Base-by-base conservation (phyloP, 2,329 filamentous ascomycete species). In the Aspergillus ochraceoroseus region DNA sequence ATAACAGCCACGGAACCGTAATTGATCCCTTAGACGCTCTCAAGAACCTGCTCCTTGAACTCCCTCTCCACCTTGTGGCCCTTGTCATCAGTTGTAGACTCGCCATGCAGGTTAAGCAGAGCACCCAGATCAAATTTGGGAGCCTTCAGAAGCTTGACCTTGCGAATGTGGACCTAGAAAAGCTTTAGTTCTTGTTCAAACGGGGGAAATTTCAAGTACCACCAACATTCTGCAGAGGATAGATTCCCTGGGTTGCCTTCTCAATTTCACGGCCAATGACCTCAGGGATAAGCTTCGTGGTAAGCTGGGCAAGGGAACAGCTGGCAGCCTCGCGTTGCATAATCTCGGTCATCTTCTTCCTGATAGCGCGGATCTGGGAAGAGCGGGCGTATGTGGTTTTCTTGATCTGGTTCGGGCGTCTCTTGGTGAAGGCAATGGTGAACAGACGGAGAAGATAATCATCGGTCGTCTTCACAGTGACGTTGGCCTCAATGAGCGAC, bases 311-410 rank as follows among this genome's bases (percentile, higher is more conserved):
- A 57, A 98, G 82, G 54, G 88, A 94, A 82, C 88, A 94, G 77
- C 79, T 87, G 61, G 85, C 80, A 52, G 92, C 92, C 79, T 98
- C 92, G 63, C 89, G 85, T 73, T 86, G 81, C 73, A 98, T 96
- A 74, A 98, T 96, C 75, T 98, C 92, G 55, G 81, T 85, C 92
- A 98, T 98, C 87, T 98, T 96, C 81, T 89, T 92, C 74, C 92
- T 86, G 73, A 98, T 98, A 61, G 85, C 83, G 58, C 90, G 85
- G 73, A 96, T 96, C 77, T 98, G 92, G 55, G 92, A 96, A 55
- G 87, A 88, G 56, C 84, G 84, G 60, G 92, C 92, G 70, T 98
- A 98, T 70, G 92, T 98, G 65, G 92, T 98, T 86, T 96, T 98
- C 86, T 95, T 95, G 80, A 98, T 90, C 81, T 98, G 92, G 80